Percentiles rank a stretch among this genome's conserved stretches.
Conservation (phyloP, 495 filamentous ascomycete genomes). For the Aspergillus biplanus region DNA sequence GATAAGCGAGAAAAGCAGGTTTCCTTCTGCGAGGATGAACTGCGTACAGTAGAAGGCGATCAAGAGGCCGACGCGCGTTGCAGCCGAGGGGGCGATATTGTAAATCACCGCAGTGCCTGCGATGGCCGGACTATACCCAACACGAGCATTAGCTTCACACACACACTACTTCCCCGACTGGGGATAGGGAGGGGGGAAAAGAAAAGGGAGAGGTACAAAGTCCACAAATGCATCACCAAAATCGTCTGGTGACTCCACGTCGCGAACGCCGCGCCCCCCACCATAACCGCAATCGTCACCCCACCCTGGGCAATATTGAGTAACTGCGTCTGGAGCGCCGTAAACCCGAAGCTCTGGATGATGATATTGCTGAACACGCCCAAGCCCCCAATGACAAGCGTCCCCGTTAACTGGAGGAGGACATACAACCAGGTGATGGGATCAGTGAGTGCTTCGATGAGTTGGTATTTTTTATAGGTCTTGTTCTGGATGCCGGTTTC, state of each 20-base stretch:
- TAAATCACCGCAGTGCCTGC: conserved; percentile 28
- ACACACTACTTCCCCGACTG: too few species aligned
- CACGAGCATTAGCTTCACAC: too few species aligned
- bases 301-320: conserved; percentile 32
- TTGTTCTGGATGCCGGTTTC: conserved; percentile 60
- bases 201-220: conserved; percentile 19
- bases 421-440: conserved; percentile 39
- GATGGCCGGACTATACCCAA: conserved; percentile 17
- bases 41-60: conserved; percentile 34
- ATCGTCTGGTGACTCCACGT: conserved; percentile 24
- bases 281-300: conserved; percentile 28
- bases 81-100: conserved; percentile 21
- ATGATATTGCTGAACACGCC: conserved; percentile 39
- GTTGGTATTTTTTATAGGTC: conserved; percentile 55
- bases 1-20: conserved; percentile 49
- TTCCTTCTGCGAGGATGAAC: conserved; percentile 27
- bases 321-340: conserved; percentile 33
- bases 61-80: conserved; percentile 26
- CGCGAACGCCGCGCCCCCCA: conserved; percentile 22
- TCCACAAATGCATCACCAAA: conserved; percentile 32
- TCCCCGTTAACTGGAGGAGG: conserved; percentile 22
- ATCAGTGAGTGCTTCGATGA: conserved; percentile 46
- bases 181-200: conserved; percentile 1
- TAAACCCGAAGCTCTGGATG: conserved; percentile 37
- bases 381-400: conserved; percentile 33